phyloP scores from a whole-genome alignment of 345 rosid species.

The Excoecaria cochinchinensis region DNA sequence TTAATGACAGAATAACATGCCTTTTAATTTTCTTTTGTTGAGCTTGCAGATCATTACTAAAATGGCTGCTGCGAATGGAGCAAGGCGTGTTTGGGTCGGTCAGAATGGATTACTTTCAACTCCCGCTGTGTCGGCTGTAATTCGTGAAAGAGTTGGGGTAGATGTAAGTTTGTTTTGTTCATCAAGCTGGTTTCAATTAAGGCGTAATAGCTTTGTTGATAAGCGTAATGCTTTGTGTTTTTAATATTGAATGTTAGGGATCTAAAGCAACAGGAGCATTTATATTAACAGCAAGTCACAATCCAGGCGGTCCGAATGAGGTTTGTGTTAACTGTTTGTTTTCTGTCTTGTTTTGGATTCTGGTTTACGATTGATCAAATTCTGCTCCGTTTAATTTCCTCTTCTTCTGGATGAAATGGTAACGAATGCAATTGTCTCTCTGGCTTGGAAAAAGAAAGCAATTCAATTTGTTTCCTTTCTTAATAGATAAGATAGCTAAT shows the following conservation, averaged over 20 bases:
- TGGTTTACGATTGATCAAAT: neutral
- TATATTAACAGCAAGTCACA: conserved; percentile 99
- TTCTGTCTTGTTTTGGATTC: neutral
- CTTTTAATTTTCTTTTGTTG: neutral
- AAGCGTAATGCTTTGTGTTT: conserved; percentile 10
- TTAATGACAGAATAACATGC: neutral
- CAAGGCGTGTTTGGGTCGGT: conserved; percentile 90
- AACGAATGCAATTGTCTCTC: neutral
- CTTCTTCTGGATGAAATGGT: neutral
- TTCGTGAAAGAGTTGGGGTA: conserved; percentile 84
- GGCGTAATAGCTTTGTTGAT: neutral
- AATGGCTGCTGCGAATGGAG: conserved; percentile 98
- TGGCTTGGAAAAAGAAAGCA: neutral
- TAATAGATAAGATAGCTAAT: neutral
- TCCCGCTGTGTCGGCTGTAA: conserved; percentile 98
- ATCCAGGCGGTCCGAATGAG: conserved; percentile 99
- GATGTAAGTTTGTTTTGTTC: conserved; percentile 61
- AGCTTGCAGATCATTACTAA: conserved; percentile 70
- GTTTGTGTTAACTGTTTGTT: conserved; percentile 29
- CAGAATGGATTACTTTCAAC: conserved; percentile 94
- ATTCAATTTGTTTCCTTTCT: neutral
- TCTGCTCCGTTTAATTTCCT: neutral
- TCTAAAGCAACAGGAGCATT: conserved; percentile 90
- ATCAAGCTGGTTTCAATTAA: conserved; percentile 9
- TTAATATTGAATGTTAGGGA: conserved; percentile 55